Conservation (phyloP, 2,329 filamentous ascomycete genomes). For the Fusarium nematophilum region DNA sequence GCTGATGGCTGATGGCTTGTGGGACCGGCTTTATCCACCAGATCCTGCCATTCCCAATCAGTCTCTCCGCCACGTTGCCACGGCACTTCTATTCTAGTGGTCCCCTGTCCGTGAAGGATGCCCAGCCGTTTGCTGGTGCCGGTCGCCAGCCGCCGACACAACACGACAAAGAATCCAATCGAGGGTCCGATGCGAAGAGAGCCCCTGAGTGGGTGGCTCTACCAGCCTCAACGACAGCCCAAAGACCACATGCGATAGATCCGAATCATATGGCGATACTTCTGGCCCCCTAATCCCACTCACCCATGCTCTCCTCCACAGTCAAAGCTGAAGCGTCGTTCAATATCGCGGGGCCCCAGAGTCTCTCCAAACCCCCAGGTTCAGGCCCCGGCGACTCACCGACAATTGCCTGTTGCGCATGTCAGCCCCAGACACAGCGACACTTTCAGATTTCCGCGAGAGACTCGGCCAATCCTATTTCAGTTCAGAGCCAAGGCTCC, state of each 20-base stretch:
- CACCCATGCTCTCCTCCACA: not conserved
- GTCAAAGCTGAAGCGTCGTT: not conserved
- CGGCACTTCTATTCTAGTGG: constrained; percentile 43
- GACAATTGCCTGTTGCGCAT: constrained; percentile 31
- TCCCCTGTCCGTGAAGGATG: constrained; percentile 10
- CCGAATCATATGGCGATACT: not conserved
- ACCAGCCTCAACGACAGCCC: too few species aligned
- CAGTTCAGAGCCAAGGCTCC: not conserved
- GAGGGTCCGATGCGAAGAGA: not conserved
- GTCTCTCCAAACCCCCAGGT: constrained; percentile 25
- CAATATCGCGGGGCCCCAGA: constrained; percentile 47
- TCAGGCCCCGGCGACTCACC: constrained; percentile 37
- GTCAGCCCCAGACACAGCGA: not conserved
- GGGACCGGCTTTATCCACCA: constrained; percentile 30
- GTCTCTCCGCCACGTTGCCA: constrained; percentile 44
- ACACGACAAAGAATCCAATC: constrained; percentile 21
- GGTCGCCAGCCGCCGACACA: not conserved
- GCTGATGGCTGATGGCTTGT: constrained; percentile 22
- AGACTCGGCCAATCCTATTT: constrained; percentile 2
- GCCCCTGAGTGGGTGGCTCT: not conserved
- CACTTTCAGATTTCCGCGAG: not conserved
- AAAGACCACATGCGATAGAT: too few species aligned
- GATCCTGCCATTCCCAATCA: constrained; percentile 40
- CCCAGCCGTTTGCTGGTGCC: not conserved
- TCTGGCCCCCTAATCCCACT: not conserved